Base-by-base conservation (phyloP, 2,329 filamentous ascomycete species). In the Sclerotinia borealis region DNA sequence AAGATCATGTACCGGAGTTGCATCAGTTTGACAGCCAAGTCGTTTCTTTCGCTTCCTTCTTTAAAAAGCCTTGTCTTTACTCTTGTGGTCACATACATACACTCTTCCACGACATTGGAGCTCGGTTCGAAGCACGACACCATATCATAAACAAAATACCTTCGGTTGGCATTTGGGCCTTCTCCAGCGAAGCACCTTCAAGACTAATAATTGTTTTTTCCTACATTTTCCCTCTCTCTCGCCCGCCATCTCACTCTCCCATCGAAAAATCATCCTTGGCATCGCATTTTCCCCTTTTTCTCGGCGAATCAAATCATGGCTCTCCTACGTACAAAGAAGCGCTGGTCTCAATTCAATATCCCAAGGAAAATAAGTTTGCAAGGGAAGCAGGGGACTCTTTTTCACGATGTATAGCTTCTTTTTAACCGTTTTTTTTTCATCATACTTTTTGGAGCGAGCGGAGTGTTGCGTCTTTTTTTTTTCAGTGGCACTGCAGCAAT, bases 121-220 rank as follows among this genome's bases (percentile, higher is more conserved):
- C 50, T 62, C 39, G 60, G 34, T 36, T 62, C 34, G 36, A 37
- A 56, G 39, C 41, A 56, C 39, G 36, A 47, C 48, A 45, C n/a
- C 41, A 60, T 65, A 60, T 65, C 62, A 60, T 60, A 54, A 22
- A 61, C 65, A 62, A 61, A 62, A 65, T 65, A 63, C 56, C 54
- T 64, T 55, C 56, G 61, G 47, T 59, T 56, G 68, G 69, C 66
- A 65, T 56, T 56, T 58, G 60, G 43, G 45, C 34, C 50, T 56
- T 62, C 39, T 51, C 39, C 41, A 62, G 37, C 60, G 50, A 62
- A 62, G 52, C 66, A 68, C 58, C 65, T 70, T 68, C 64, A 68
- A 69, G 64, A 68, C 69, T 72, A 73, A 71, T 72, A 71, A 68
- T 66, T 71, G 65, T 68, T 68, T 68, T 69, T 66, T 63, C 55